Conservation (phyloP, 2,329 filamentous ascomycete species). For the Cladosporium sp. region DNA sequence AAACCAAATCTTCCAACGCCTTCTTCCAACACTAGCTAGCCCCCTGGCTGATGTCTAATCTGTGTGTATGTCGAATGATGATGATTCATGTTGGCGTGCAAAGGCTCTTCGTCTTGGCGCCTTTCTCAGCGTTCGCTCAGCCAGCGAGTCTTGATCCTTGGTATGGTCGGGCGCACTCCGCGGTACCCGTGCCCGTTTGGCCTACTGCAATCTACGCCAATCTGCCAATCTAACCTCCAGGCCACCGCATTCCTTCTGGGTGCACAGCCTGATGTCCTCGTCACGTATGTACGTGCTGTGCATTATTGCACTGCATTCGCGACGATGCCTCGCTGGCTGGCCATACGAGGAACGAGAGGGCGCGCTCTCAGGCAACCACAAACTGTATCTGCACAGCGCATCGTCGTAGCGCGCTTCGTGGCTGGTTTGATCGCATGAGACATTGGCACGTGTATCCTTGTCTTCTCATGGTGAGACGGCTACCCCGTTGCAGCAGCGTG, state of each 20-base stretch:
- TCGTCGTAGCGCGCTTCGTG: conserved; percentile 4
- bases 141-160: too few relatives aligned
- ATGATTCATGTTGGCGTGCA: too few relatives aligned
- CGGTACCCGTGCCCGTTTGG: conserved; percentile 6
- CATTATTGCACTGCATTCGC: conserved; percentile 2
- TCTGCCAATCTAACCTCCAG: too few relatives aligned
- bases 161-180: not conserved
- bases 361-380: conserved; percentile 9
- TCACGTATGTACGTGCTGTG: not conserved
- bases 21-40: too few relatives aligned
- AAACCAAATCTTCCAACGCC: not conserved
- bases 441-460: conserved; percentile 3
- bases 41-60: too few relatives aligned
- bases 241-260: conserved; percentile 11
- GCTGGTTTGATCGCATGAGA: too few relatives aligned
- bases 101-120: conserved; percentile 1
- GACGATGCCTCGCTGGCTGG: conserved; percentile 1
- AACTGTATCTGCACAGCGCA: conserved; percentile 7
- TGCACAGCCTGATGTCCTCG: conserved; percentile 9
- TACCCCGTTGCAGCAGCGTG: conserved; percentile 1
- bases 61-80: too few relatives aligned
- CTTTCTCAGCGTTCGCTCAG: conserved; percentile 2
- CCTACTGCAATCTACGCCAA: conserved; percentile 9
- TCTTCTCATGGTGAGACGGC: conserved; percentile 6
- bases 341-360: not conserved